Evolutionary conservation across 2,329 filamentous ascomycete genomes (phyloP), one percentile per base, ranked within the genome.

Genomic region (Arthrobotrys conoides): DNA sequence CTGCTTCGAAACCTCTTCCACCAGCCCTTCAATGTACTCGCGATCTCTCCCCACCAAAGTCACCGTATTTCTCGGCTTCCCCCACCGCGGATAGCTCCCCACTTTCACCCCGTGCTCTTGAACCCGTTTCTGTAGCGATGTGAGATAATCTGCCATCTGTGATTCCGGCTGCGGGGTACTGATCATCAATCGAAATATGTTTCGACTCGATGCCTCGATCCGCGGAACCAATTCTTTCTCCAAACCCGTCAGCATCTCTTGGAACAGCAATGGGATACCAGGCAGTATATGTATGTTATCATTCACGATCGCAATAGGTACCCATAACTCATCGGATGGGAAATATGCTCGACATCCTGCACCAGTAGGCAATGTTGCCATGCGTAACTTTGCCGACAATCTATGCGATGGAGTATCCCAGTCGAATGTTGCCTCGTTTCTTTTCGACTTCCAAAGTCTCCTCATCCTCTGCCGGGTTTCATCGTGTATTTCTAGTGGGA

Each of bases 41-140:
- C 88, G 87, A 83, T 97, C 92, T 81, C 90, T 90, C 16, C 87
- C 90, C 16, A 97, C 94, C 67, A 99, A 86, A 10, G 95, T 97
- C 59, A 98, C 93, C 0, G 94, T 96, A 84, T 98, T 98, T 80
- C 88, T 88, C 82, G 90, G 90, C 87, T 93, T 95, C 4, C 92
- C 93, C 94, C 94, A 97, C 70, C 93, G 88, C 41, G 96, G 96
- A 85, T 99, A 98, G 84, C 93, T 97, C 57, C 96, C 96, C 16
- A 98, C 93, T 86, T 98, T 98, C 82, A 98, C 88, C 2, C 93
- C 94, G 82, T 89, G 90, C 0, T 90, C 86, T 83, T 90, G 91
- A 22, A 94, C 92, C 84, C 89, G 89, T 30, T 86, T 88, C 3
- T 94, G 93, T 80, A 98, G 86, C 80, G 93, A 88, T 0, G 93